A percentile compares a stretch with the other conserved stretches of the same genome.
These are phyloP conservation scores for Beta vulgaris DNA, from an alignment of 148 eudicot species.

Conservation along the genomic window DNA sequence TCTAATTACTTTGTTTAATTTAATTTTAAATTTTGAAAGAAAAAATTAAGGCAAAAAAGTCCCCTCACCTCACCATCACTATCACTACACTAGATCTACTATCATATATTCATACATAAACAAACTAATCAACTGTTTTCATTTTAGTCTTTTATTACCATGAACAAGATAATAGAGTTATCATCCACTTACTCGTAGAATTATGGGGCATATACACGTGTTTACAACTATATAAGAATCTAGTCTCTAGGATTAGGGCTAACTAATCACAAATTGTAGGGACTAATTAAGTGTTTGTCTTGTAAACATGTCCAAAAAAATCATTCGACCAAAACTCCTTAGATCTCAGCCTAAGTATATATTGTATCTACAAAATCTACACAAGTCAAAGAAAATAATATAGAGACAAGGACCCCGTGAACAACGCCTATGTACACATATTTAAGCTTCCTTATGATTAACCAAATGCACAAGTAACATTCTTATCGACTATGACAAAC, in stretches of 20 bases:
- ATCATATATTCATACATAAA: too few relatives aligned
- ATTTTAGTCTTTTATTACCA: too few relatives aligned
- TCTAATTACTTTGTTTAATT: too few relatives aligned
- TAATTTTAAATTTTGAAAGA: too few relatives aligned
- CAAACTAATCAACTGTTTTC: too few relatives aligned
- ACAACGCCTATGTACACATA: neutral
- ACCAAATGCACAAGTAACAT: conserved; percentile 9
- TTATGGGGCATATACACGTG: neutral
- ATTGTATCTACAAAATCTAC: neutral
- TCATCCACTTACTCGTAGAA: too few relatives aligned
- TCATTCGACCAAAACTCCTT: neutral
- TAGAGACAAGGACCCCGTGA: conserved; percentile 6
- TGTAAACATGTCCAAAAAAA: neutral
- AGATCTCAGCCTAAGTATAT: neutral
- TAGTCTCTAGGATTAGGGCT: neutral
- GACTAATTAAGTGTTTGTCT: neutral
- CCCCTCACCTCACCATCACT: too few relatives aligned
- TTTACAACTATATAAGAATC: neutral
- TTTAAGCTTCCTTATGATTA: neutral
- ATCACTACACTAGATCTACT: too few relatives aligned
- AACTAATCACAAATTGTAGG: neutral
- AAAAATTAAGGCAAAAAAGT: too few relatives aligned
- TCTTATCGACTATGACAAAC: conserved; percentile 7
- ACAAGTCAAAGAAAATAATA: conserved; percentile 2
- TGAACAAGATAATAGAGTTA: too few relatives aligned